Percentiles rank a stretch among this genome's conserved stretches.
phyloP scores from a whole-genome alignment of 352 stramenopile species.

The Phytophthora citricola region DNA sequence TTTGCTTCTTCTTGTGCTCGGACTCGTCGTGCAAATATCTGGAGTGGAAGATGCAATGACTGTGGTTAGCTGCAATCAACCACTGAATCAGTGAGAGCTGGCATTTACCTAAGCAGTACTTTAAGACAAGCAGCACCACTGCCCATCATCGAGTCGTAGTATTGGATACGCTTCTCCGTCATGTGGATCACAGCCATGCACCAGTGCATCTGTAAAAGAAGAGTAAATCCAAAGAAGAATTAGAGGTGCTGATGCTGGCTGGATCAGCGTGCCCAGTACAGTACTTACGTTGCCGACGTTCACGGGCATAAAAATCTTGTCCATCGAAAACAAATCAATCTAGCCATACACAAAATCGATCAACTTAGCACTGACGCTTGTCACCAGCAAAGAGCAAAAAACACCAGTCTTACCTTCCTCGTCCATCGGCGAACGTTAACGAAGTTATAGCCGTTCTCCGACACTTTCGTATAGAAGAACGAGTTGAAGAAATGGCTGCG shows the following conservation, averaged over 20 bases:
- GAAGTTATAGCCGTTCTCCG: constrained; percentile 85
- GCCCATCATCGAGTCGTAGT: constrained; percentile 88
- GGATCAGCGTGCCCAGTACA: not conserved
- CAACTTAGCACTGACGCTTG: not conserved
- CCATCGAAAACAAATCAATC: constrained; percentile 91
- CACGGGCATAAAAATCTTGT: constrained; percentile 90
- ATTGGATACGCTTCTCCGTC: constrained; percentile 90
- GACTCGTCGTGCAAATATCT: constrained; percentile 88
- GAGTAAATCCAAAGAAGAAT: too few species aligned
- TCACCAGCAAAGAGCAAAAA: not conserved
- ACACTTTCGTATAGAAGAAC: constrained; percentile 88
- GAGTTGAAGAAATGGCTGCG: constrained; percentile 89
- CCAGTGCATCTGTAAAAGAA: constrained; percentile 75
- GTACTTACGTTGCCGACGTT: constrained; percentile 85
- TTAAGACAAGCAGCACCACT: constrained; percentile 74
- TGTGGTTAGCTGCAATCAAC: not conserved
- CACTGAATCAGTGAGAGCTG: not conserved
- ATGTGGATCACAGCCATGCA: constrained; percentile 89
- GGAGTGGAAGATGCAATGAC: not conserved
- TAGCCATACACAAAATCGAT: constrained; percentile 24
- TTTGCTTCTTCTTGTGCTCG: constrained; percentile 84
- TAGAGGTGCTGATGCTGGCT: too few species aligned
- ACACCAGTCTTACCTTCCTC: constrained; percentile 57
- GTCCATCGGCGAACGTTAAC: constrained; percentile 87
- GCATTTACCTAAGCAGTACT: constrained; percentile 58